phyloP scores from a whole-genome alignment of 495 filamentous ascomycete species.

The Daldinia caldariorum region DNA sequence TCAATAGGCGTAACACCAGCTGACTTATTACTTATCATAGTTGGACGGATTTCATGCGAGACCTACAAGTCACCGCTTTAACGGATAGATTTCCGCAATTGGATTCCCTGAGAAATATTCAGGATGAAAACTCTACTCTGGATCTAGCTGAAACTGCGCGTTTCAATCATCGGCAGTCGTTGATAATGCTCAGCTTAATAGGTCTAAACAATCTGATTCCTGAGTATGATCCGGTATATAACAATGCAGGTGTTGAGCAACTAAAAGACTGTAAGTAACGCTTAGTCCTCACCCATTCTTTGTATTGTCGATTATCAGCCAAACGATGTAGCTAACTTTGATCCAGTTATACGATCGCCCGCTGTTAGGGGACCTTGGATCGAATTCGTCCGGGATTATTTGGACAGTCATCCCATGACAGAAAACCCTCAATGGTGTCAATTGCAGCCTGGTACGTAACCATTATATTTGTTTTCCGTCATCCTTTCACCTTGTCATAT shows the following conservation, averaged over 20 bases:
- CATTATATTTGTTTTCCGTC: neutral
- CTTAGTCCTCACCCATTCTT: neutral
- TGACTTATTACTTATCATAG: neutral
- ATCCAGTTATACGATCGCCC: constrained; percentile 8
- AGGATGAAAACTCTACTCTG: too few relatives aligned
- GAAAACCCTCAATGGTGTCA: constrained; percentile 10
- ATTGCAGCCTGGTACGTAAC: constrained; percentile 14
- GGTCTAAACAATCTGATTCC: neutral
- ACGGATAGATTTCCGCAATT: neutral
- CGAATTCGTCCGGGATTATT: constrained; percentile 2
- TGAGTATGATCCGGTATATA: neutral
- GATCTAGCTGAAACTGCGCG: neutral
- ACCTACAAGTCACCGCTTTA: neutral
- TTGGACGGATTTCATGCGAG: neutral
- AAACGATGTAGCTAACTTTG: neutral
- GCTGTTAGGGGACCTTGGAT: neutral
- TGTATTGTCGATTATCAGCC: neutral
- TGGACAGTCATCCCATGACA: neutral
- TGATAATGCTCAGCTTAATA: neutral
- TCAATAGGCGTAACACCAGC: neutral
- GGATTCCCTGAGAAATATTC: too few relatives aligned
- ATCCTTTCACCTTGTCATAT: neutral
- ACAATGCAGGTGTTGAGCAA: neutral
- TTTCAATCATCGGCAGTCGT: neutral
- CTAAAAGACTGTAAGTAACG: neutral